Evolutionary conservation across 495 filamentous ascomycete genomes (phyloP), one percentile per base, ranked within the genome.

Genomic region (Penicillium diatomitis): DNA sequence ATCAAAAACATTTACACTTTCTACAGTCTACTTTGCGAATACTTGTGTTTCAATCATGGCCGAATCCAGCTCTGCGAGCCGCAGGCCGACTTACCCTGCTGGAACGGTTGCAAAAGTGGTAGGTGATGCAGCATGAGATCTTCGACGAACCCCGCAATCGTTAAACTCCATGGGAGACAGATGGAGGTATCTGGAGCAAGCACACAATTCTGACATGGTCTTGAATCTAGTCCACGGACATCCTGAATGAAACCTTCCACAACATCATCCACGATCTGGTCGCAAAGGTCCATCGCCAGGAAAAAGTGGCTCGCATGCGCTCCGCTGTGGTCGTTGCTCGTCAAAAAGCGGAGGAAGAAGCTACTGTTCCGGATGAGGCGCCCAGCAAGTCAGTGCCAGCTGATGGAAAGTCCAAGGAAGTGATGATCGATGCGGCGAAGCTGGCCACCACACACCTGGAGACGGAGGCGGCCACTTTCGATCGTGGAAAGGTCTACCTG

Each of bases 241-340:
- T 86, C 29, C 64, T 86, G 42, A 82, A 88, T 50, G 82, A 84
- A 56, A 67, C 83, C 11, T 70, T 87, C 52, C 82, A 85, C 66
- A 87, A 87, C 58, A 81, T 86, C 51, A 75, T 88, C 35, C 81
- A 85, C 56, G 83, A 86, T 46, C 68, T 86, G 41, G 68, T 87
- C 46, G 72, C 85, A 50, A 81, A 86, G 54, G 80, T 79, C 31
- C 84, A 88, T 61, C 82, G 84, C 37, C 80, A 86, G 56, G 84
- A 88, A 64, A 87, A 87, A 63, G 77, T 81, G 45, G 77, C 81
- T 37, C 82, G 85, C 47, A 85, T 82, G 62, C 72, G 75, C 38
- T 86, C 86, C 36, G 87, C 87, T 9, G 86, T 86, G 41, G 81
- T 85, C 35, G 64, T 80, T 42, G 81, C 85, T 53, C 74, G 85